Base-by-base conservation (phyloP, 2,329 filamentous ascomycete genomes). In the Hypoxylon sp. region DNA sequence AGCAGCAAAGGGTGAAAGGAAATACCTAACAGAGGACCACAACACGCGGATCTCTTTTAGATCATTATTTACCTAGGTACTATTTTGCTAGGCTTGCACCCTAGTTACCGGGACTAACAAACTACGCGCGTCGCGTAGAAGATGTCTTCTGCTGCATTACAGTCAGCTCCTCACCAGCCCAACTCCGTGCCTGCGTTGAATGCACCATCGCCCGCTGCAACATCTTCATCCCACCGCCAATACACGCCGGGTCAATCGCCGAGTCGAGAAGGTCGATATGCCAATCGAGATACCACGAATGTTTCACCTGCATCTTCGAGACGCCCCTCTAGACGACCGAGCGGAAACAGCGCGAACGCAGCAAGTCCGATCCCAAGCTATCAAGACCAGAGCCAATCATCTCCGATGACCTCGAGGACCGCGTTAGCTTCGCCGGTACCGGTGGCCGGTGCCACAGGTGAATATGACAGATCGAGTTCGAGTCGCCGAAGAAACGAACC, bases 141-240 rank as follows among this genome's bases (percentile, higher is more conserved):
- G 71, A 84, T 82, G 82, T 83, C 80, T 73, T 84, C 81, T 71
- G 81, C 84, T 76, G 80, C 80, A 63, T 73, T 88, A 68, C 84
- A 87, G 71, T 74, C 81, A 59, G 73, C 78, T 67, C 75, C 80
- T 63, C 80, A 82, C 69, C 79, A 81, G 67, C 72, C 75, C 61
- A 72, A 75, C 56, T 73, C 75, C 57, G 68, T 79, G 62, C 71
- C 76, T 46, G 73, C 68, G 32, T 68, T 76, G 43, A 73, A 69
- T 61, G 66, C 77, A 53, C 76, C 78, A 60, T 75, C 80, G 59
- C 72, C 81, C 56, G 64, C 71, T 21, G 58, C 74, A 20, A 69
- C 75, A 32, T 73, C 80, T 59, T 68, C 78, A 23, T 72, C 77
- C 40, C 75, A 71, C 64, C 76, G 75, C 58, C 78, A 79, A 57